Conservation (phyloP, 345 rosid genomes). For the Gossypium turneri region DNA sequence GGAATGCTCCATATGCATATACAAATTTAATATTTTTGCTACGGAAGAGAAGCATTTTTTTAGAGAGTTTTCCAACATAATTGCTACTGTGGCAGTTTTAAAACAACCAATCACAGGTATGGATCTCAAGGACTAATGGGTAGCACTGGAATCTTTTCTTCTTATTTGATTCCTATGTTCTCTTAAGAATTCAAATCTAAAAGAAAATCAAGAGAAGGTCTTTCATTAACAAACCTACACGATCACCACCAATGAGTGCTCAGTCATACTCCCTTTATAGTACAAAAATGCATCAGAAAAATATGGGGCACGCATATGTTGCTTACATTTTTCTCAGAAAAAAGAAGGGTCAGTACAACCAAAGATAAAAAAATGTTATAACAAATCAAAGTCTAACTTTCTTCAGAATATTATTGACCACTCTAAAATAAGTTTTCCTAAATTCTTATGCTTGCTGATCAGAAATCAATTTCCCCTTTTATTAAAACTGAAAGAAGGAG, state of each 20-base stretch:
- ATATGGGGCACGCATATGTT: not conserved
- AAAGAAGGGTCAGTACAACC: not conserved
- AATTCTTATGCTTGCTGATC: not conserved
- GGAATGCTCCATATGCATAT: not conserved
- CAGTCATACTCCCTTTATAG: not conserved
- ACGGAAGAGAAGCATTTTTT: not conserved
- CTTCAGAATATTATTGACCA: not conserved
- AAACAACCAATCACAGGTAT: not conserved
- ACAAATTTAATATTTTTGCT: not conserved
- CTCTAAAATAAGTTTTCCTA: not conserved
- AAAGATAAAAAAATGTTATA: not conserved
- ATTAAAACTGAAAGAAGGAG: not conserved
- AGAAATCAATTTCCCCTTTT: not conserved
- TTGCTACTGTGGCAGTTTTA: not conserved
- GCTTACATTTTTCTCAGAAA: not conserved
- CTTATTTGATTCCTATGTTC: not conserved
- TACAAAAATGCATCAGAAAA: not conserved
- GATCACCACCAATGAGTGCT: not conserved
- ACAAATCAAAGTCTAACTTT: not conserved
- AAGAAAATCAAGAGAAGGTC: not conserved
- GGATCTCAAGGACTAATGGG: not conserved
- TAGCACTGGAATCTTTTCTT: not conserved
- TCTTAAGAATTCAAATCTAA: not conserved
- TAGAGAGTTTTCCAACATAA: not conserved
- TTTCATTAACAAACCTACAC: not conserved